Evolutionary conservation across 2,329 filamentous ascomycete species (phyloP).

Genomic region (Trichoderma sp.): DNA sequence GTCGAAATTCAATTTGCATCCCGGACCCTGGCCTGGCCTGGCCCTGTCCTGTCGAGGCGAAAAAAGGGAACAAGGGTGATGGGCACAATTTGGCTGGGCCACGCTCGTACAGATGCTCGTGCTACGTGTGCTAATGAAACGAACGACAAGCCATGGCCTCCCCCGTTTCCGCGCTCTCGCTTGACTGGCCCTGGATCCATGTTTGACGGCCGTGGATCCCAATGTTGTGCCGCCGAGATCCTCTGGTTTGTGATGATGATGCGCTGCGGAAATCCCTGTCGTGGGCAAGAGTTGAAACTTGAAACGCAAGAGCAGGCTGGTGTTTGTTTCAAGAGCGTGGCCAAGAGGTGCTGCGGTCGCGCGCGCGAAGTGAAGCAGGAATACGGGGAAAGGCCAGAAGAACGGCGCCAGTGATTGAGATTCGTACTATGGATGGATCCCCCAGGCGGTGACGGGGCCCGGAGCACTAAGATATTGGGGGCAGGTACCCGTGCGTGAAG

Average conservation of each 20-base stretch:
- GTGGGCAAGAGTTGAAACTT: neutral
- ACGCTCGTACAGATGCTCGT: neutral
- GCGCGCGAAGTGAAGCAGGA: constrained; percentile 2
- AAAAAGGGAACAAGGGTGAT: neutral
- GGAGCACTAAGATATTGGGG: constrained; percentile 5
- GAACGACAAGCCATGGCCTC: neutral
- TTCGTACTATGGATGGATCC: neutral
- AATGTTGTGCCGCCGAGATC: constrained; percentile 8
- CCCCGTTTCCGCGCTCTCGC: constrained; percentile 7
- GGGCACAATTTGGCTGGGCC: neutral
- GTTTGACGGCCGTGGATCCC: constrained; percentile 4
- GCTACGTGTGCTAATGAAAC: constrained; percentile 8
- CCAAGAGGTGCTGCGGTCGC: neutral
- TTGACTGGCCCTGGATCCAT: constrained; percentile 1
- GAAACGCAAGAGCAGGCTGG: neutral
- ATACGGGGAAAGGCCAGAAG: neutral
- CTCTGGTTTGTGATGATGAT: neutral
- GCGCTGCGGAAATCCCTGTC: neutral
- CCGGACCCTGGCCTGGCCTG: neutral
- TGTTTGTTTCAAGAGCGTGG: constrained; percentile 1
- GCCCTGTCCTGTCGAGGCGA: neutral
- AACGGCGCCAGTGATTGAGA: neutral
- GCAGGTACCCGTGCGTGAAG: constrained; percentile 11
- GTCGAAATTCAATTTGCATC: constrained; percentile 4
- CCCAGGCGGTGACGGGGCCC: constrained; percentile 8